Evolutionary conservation across 106 monocot genomes (phyloP).

Genomic region (Dendrobium catenatum): DNA sequence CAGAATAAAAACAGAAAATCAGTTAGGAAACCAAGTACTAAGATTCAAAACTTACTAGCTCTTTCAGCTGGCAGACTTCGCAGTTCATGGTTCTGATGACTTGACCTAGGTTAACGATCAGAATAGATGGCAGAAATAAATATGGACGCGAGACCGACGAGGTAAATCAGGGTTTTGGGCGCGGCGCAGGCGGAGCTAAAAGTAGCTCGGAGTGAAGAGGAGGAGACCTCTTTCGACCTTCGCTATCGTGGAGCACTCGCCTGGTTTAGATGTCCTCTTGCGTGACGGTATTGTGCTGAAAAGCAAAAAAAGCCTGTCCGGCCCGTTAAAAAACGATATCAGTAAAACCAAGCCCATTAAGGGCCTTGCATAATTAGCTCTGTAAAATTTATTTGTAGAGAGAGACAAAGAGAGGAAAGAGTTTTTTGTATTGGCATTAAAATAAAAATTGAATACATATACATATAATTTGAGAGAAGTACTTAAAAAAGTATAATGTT

Average conservation of each 20-base stretch:
- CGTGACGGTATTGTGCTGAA: neutral
- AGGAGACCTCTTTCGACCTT: neutral
- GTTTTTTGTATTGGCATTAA: too few species aligned
- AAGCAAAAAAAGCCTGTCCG: too few species aligned
- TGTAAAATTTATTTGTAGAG: too few species aligned
- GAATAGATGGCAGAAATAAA: neutral
- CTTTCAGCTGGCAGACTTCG: slow-evolving; percentile 24
- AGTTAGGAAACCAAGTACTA: neutral
- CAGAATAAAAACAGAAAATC: neutral
- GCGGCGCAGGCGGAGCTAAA: neutral
- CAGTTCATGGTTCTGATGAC: slow-evolving; percentile 13
- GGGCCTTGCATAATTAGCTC: too few species aligned
- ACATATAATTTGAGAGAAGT: too few species aligned
- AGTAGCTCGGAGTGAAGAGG: neutral
- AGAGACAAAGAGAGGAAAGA: too few species aligned
- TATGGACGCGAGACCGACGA: neutral
- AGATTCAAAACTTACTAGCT: slow-evolving; percentile 15
- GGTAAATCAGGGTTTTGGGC: neutral
- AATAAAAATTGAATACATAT: too few species aligned
- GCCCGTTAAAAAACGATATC: too few species aligned
- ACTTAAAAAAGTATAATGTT: too few species aligned
- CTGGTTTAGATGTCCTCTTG: neutral
- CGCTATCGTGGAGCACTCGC: too few species aligned
- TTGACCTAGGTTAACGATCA: neutral
- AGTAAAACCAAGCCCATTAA: too few species aligned